Base-by-base conservation (phyloP, 768 basidiomycete genomes). In the Tylopilus plumbeoviolaceoides region DNA sequence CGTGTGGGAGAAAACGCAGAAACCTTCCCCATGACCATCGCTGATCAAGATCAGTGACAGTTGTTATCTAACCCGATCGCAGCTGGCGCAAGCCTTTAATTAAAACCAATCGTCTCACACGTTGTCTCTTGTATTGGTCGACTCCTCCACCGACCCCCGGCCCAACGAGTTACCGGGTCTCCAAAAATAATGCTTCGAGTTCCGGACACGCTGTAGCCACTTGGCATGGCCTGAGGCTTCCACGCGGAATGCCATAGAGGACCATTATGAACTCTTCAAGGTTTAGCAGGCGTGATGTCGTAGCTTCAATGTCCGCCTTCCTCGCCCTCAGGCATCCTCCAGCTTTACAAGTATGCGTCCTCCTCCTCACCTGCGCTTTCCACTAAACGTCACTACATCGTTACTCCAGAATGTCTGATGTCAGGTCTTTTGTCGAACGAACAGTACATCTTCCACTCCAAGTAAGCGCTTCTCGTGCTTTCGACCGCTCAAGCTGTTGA, bases 391-490 rank as follows among this genome's bases (percentile, higher is more conserved):
- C 30, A 5, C 17, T 6, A 20, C 40, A 4, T 17, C 10, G 12
- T 33, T 21, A 33, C 28, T 28, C 18, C 5, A 50, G 8, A 45
- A 54, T 59, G 53, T 15, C 44, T 17, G 50, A 42, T 27, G n/a
- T 59, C 25, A 39, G 49, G 25, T 50, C 51, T 23, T 42, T 55
- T 38, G 40, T 63, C 18, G 63, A 56, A 25, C 51, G 42, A 31
- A 47, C 45, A 11, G 3, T 53, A 18, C 50, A 47, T 18, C 39
- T 51, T 38, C 58, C 45, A n/a, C 11, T 53, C 1, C 55, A 58
- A 46, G 63, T 55, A 21, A 43, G 51, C n/a, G n/a, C 20, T 30
- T 11, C 7, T 11, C 10, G 10, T 30, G 30, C 17, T 36, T n/a
- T 7, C 36, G 7, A 36, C 36, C 36, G 36, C 7, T n/a, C n/a